Base-by-base conservation (phyloP, 179 eudicot genomes). In the Sideroxylon spinosum region DNA sequence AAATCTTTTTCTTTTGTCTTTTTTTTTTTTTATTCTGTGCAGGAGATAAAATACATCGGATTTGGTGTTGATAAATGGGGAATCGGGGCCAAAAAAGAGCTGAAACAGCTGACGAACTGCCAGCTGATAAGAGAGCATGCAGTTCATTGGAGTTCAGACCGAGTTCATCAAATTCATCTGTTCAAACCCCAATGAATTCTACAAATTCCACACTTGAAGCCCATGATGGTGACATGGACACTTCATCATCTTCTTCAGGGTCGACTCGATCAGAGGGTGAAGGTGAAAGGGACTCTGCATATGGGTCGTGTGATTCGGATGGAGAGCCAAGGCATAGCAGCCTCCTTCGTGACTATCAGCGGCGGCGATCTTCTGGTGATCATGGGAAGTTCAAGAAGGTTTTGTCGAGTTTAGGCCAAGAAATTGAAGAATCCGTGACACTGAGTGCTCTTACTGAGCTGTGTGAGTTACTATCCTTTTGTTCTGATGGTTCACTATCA, bases 111-210 rank as follows among this genome's bases (percentile, higher is more conserved):
- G 98, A 91, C n/a, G 91, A 83, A 62, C 44, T 93, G 85, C 98
- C 97, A 2, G 92, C 93, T 4, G 98, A 95, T 81, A 95, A 95
- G 84, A 84, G 98, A 53, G 87, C 92, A 7, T 95, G 98, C 82
- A 95, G 84, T 84, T 90, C 94, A 12, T 64, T 86, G 70, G 97
- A 93, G 67, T 82, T 77, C 76, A 87, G 87, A 76, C 91, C 98
- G 22, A 90, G 97, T 82, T 84, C 98, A 52, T 95, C 97, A 4
- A 88, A 57, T 76, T 86, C 89, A 79, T 73, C 88, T 50, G 88
- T 87, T 63, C 86, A 85, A 79, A 78, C 85, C 23, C 81, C 79
- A 71, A 84, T 76, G 64, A 78, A 63, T 59, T 66, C 86, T 46
- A 28, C 78, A 37, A 83, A 78, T 72, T 60, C 85, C 32, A 79